Evolutionary conservation across 1,139 yeast species (phyloP).

Genomic region (Pichia cactophila): DNA sequence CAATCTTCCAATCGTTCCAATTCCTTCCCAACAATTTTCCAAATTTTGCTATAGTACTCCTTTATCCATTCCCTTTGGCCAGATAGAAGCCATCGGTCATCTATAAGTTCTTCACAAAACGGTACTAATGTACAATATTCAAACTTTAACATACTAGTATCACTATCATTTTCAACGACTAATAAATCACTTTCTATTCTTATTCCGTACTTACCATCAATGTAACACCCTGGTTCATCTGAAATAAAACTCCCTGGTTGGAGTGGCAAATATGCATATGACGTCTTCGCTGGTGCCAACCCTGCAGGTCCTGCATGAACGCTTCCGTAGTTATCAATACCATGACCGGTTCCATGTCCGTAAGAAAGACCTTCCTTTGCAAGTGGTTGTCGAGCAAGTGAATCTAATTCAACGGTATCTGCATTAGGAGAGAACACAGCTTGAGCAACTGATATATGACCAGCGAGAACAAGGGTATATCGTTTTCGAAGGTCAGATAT

Average conservation of each 20-base stretch:
- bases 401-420: constrained; percentile 42
- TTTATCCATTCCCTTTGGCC: constrained; percentile 49
- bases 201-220: constrained; percentile 45
- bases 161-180: constrained; percentile 23
- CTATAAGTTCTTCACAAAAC: constrained; percentile 42
- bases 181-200: constrained; percentile 47
- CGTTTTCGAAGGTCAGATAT: constrained; percentile 30
- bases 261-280: constrained; percentile 26
- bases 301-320: constrained; percentile 53
- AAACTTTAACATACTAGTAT: constrained; percentile 33
- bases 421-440: constrained; percentile 41
- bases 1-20: constrained; percentile 26
- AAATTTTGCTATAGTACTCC: constrained; percentile 36
- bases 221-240: constrained; percentile 52
- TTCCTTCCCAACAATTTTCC: constrained; percentile 32
- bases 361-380: constrained; percentile 39
- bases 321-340: constrained; percentile 48
- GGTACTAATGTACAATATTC: constrained; percentile 49
- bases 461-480: constrained; percentile 47
- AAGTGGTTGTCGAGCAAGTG: constrained; percentile 44
- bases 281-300: constrained; percentile 34
- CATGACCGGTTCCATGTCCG: constrained; percentile 57
- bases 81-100: constrained; percentile 30
- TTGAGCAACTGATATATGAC: constrained; percentile 48
- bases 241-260: constrained; percentile 44